Conservation (phyloP, 1,284 basidiomycete species). For the Hymenochaete sp. region DNA sequence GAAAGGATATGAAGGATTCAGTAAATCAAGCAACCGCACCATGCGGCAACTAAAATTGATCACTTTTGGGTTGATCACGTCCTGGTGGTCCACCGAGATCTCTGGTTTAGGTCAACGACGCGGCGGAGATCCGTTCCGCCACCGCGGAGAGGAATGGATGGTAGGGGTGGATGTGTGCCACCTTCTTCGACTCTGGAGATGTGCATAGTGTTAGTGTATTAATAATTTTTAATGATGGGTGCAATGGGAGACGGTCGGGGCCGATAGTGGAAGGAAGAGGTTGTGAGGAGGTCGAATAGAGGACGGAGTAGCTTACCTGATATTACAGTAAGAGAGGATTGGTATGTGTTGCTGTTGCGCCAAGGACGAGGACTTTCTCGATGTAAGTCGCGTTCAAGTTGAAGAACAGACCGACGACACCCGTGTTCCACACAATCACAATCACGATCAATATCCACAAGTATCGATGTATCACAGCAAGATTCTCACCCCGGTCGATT, state of each 20-base stretch:
- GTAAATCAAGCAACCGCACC: neutral
- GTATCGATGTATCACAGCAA: neutral
- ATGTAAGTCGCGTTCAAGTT: constrained; percentile 14
- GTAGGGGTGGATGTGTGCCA: too few relatives aligned
- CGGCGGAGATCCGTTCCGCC: too few relatives aligned
- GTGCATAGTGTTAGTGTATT: neutral
- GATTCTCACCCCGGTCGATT: constrained; percentile 5
- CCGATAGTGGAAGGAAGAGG: neutral
- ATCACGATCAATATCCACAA: neutral
- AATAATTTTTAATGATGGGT: neutral
- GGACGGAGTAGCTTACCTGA: constrained; percentile 5
- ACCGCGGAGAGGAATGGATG: too few relatives aligned
- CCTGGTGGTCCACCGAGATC: constrained; percentile 10
- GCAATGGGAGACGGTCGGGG: too few relatives aligned
- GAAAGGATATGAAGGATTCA: neutral
- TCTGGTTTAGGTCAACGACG: constrained; percentile 13
- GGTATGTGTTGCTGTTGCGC: constrained; percentile 12
- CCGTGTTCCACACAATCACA: constrained; percentile 1
- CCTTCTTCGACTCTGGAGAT: constrained; percentile 9
- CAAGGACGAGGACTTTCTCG: constrained; percentile 11
- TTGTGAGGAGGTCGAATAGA: neutral
- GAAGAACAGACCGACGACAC: constrained; percentile 14
- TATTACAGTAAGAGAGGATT: constrained; percentile 15
- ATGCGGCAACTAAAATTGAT: neutral
- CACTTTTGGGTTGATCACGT: neutral